phyloP scores from a whole-genome alignment of 805 yeast genomes.

The Saturnispora zaruensis region DNA sequence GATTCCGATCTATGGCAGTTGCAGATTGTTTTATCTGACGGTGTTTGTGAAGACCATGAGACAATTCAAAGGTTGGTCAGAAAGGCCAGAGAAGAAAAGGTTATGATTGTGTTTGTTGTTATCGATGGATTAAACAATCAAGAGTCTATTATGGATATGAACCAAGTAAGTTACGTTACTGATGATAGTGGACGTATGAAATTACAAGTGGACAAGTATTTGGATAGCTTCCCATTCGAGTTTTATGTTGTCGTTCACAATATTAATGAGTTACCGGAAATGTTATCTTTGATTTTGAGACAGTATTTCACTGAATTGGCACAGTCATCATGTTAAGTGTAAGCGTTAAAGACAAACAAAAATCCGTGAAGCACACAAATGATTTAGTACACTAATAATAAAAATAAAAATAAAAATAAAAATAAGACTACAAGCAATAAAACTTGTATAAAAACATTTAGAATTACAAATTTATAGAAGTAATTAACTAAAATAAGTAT shows the following conservation, averaged over 20 bases:
- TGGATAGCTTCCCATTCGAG: conserved; percentile 94
- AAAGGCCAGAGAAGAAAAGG: conserved; percentile 81
- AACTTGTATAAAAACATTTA: too few species aligned
- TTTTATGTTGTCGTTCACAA: conserved; percentile 90
- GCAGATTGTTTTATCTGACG: conserved; percentile 89
- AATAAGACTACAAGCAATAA: too few species aligned
- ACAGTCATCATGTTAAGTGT: conserved; percentile 10
- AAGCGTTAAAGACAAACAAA: background rate
- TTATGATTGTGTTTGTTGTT: conserved; percentile 91
- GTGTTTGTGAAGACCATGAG: conserved; percentile 93
- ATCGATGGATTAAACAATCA: conserved; percentile 81
- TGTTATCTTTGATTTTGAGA: conserved; percentile 79
- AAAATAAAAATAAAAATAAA: too few species aligned
- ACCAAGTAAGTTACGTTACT: conserved; percentile 76
- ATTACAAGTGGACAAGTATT: conserved; percentile 70
- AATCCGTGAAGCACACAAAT: background rate
- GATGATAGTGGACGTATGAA: conserved; percentile 63
- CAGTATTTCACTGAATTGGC: conserved; percentile 79
- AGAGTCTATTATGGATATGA: conserved; percentile 90
- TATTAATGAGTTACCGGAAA: conserved; percentile 82
- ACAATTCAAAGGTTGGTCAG: conserved; percentile 77
- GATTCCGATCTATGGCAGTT: conserved; percentile 79
- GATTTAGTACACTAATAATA: background rate
- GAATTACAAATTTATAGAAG: too few species aligned
- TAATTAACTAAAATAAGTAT: too few species aligned